Evolutionary conservation across 441 rosid species (phyloP), one percentile per base, ranked within the genome.

Genomic region (Adansonia grandidieri): DNA sequence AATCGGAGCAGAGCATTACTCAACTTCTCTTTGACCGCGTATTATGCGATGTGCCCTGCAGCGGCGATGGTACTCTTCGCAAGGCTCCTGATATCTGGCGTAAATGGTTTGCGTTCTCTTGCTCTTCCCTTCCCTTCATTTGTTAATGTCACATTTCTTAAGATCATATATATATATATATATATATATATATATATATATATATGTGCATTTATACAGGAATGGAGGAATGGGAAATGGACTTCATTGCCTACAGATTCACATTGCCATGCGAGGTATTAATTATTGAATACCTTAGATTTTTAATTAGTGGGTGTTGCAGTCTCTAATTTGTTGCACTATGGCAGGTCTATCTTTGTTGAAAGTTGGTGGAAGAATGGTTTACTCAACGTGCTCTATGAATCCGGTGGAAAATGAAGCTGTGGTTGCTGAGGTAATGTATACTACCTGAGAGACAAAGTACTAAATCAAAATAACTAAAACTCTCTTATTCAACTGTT

Each of bases 81-180:
- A 96, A 96, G 88, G 98, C 99, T 87, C 99, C 98, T 24, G 98
- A 89, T 85, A 84, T 96, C 64, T 96, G 98, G 99, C 85, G 98
- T 78, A 96, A 91, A 92, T 96, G 98, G 99, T 93, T 58, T 51
- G 74, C 48, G 4, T 63, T 58, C 60, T 58, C 32, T 68, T 72
- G 54, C 75, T 47, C 61, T 69, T 13, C 4, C 64, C 8, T 64
- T 17, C 11, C 62, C 58, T 37, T 64, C 48, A 37, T 3, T 44
- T 14, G 56, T 17, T 56, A 5, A n/a, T 63, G 58, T 74, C 74
- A 1, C 45, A 47, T 77, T 77, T 56, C 14, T 57, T 32, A 78
- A 40, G 66, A 77, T 78, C 67, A n/a, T n/a, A n/a, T n/a, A n/a
- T n/a, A n/a, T n/a, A n/a, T n/a, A n/a, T n/a, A 28, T 28, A 28